These are phyloP conservation scores for Globisporangium echinulatum DNA, from an alignment of 352 stramenopile species.

Conservation along the genomic window DNA sequence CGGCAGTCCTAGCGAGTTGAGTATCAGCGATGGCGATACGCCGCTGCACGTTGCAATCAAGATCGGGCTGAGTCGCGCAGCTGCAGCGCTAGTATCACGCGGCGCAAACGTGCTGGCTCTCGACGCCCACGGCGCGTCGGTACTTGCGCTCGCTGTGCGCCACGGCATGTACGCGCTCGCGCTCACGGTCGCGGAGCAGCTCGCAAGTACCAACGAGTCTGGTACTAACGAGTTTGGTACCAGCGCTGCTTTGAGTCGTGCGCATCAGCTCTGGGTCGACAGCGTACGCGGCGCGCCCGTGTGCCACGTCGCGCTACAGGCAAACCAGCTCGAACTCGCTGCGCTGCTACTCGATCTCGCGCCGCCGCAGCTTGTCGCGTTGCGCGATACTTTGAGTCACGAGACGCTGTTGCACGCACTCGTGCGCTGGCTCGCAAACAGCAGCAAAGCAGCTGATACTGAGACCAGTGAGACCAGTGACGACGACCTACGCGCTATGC, in stretches of 20 bases:
- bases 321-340: conserved; percentile 52
- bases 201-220: conserved; percentile 4
- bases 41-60: conserved; percentile 64
- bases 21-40: conserved; percentile 24
- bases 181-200: conserved; percentile 12
- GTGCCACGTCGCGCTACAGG: conserved; percentile 39
- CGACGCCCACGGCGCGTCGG: conserved; percentile 32
- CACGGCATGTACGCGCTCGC: conserved; percentile 54
- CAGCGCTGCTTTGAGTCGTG: too few species aligned
- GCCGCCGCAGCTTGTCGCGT: conserved; percentile 14
- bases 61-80: conserved; percentile 31
- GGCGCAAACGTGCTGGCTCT: conserved; percentile 33
- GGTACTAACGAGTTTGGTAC: too few species aligned
- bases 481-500: not conserved
- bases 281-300: conserved; percentile 36
- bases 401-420: conserved; percentile 30
- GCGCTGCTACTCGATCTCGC: conserved; percentile 43
- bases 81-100: conserved; percentile 35
- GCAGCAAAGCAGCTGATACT: too few species aligned
- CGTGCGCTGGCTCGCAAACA: not conserved
- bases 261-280: conserved; percentile 32
- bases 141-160: conserved; percentile 45
- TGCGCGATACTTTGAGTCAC: conserved; percentile 15
- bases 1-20: not conserved
- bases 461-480: not conserved